These are phyloP conservation scores for Noccaea bulbosa DNA, from an alignment of 345 rosid species.

Conservation along the genomic window DNA sequence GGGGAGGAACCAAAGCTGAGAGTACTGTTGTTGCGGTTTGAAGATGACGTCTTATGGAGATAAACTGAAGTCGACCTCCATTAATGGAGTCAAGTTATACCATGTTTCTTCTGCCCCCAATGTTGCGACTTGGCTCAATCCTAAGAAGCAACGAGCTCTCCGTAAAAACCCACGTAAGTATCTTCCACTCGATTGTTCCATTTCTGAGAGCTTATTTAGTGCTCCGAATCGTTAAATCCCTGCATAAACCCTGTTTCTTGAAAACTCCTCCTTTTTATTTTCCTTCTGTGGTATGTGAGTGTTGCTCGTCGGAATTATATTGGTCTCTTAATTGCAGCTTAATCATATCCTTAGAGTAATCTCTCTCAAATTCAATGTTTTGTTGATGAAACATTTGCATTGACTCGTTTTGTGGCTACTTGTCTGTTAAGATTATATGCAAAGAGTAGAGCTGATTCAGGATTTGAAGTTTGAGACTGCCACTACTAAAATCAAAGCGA, in stretches of 20 bases:
- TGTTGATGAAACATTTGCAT: conserved; percentile 1
- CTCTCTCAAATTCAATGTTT: background rate
- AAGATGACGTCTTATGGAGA: conserved; percentile 68
- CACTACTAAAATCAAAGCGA: conserved; percentile 70
- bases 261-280: conserved; percentile 11
- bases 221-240: background rate
- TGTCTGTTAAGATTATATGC: conserved; percentile 42
- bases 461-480: conserved; percentile 89
- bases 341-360: background rate
- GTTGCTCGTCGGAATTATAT: background rate
- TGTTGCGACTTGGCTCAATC: conserved; percentile 68
- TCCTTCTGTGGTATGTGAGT: background rate
- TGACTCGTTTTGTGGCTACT: conserved; percentile 11
- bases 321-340: background rate
- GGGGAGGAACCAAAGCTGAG: conserved; percentile 5
- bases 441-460: conserved; percentile 61
- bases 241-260: conserved; percentile 10
- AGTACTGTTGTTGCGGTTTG: conserved; percentile 3
- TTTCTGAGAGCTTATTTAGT: background rate
- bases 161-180: conserved; percentile 68
- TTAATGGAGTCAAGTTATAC: conserved; percentile 82
- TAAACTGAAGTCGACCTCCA: conserved; percentile 72
- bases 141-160: conserved; percentile 79
- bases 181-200: too few relatives aligned
- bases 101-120: conserved; percentile 67